Evolutionary conservation across 345 rosid species (phyloP), one percentile per base, ranked within the genome.

Genomic region (Populus davidiana): DNA sequence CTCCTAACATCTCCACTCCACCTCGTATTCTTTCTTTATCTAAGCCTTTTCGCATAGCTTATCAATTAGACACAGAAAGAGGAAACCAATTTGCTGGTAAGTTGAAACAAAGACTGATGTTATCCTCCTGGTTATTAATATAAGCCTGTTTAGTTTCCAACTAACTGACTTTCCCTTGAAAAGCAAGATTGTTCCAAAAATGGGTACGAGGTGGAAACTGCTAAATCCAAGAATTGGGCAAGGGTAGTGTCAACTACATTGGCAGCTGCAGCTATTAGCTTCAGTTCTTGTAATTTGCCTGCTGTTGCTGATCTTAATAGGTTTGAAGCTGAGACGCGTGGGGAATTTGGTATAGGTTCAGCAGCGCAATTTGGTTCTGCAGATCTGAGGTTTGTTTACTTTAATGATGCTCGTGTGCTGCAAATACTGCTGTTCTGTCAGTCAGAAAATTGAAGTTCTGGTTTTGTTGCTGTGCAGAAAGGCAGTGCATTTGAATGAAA

Each of bases 331-430:
- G 97, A 89, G 35, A 88, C 75, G 35, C 90, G 95, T 5, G 97
- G 98, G 5, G 98, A 94, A 75, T 93, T 94, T 38, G 98, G 97
- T 27, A 93, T 91, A 1, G 97, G 97, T 11, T 94, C 97, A 2
- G 98, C 97, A 12, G 97, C 97, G 8, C 97, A 94, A 82, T 94
- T 85, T 16, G 97, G 98, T 77, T 87, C 91, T 67, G 97, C 98
- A 47, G 95, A 91, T 86, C 91, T 93, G 79, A 93, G 84, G 97
- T 90, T 70, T 59, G 44, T 73, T 71, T 65, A 31, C 31, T 67
- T 38, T 25, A 31, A 17, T 21, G 14, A 41, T 41, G 73, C 23
- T 21, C 9, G 27, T 21, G 23, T 67, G 35, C 3, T 9, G 54
- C 38, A 41, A 69, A 6, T 41, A 5, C 27, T 69, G 12, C 1